Evolutionary conservation across 164 flowering plant genomes (phyloP), one percentile per base, ranked within the genome.

Genomic region (Stephania cephalantha): DNA sequence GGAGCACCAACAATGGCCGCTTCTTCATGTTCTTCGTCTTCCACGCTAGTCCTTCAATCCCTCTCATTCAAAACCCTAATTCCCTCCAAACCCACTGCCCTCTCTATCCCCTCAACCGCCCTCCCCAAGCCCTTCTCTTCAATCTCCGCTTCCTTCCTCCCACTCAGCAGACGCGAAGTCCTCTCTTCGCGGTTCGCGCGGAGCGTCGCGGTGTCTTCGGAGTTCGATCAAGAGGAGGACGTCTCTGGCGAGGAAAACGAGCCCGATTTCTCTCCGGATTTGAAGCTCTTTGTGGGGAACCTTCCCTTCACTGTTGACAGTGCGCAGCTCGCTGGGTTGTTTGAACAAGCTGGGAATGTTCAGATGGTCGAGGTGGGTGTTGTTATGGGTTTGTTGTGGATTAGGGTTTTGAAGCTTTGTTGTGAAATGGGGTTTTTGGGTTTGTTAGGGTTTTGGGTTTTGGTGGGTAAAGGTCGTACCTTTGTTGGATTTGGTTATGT

Each of bases 321-420:
- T 72, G 80, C 90, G n/a, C 79, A 76, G 79, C 90, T 91, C 13
- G 94, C 97, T 52, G 89, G 78, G 1, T 74, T 90, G 80, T 91
- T 91, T 50, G 88, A 84, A 68, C 82, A 73, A 46, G 97, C 89
- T n/a, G 99, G 99, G 69, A 85, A 84, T 79, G 99, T 95, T 22
- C 86, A 91, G 82, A 90, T 88, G 93, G 97, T 90, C 70, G 99
- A 95, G 98, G 99, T 95, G 75, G 44, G 69, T 17, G 63, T 68
- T 69, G 11, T 9, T 46, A 25, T 29, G 64, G 3, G 0, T 20
- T 53, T 71, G 29, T 70, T 9, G 42, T 35, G 42, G 22, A 25
- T 13, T 22, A 15, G 22, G 22, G 30, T 42, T 76, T 18, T 35
- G 3, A 35, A 35, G 42, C 42, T 35, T 35, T 30, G 46, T 63